Base-by-base conservation (phyloP, 1,284 basidiomycete genomes). In the Fomitopsis palustris region DNA sequence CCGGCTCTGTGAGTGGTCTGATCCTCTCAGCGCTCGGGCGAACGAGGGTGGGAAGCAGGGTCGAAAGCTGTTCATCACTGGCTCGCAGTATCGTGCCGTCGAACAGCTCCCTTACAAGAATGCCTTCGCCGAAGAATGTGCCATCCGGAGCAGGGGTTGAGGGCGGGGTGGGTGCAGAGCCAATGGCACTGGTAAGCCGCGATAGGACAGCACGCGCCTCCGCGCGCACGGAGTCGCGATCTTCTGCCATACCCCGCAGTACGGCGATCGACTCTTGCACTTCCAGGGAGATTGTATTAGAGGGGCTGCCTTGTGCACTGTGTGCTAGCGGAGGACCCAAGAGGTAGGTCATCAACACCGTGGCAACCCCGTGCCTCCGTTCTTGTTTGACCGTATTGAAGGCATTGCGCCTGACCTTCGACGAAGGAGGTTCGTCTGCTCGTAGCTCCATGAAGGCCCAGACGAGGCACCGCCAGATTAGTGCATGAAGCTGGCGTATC, bases 391-490 rank as follows among this genome's bases (percentile, higher is more conserved):
- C 66, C 3, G 79, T 67, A 25, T 64, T 64, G 58, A 79, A 80
- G 0, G 75, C 77, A 2, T 31, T 38, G 3, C 39, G 69, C 71
- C 52, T 75, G 23, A 21, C 27, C 4, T 39, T n/a, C 3, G 23
- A 7, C 23, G 25, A 14, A 2, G 23, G 6, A 27, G 29, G 69
- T 57, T 68, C 64, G 29, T 64, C 69, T 16, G 64, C 62, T 57
- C 58, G 12, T 6, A 53, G 47, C 55, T 75, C 71, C 16, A 75
- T 70, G 61, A 81, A 85, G 0, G 79, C 76, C 84, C 85, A 87
- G 27, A 86, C 69, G 17, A 86, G 70, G 54, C 80, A 77, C 55
- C 73, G 75, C 84, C 84, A 87, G 23, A 81, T 68, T 41, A 78
- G 76, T 0, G 77, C 66, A 54, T 81, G 78, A 9, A 82, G 67